Base-by-base conservation (phyloP, 805 yeast species). In the Metschnikowia santaceciliae region DNA sequence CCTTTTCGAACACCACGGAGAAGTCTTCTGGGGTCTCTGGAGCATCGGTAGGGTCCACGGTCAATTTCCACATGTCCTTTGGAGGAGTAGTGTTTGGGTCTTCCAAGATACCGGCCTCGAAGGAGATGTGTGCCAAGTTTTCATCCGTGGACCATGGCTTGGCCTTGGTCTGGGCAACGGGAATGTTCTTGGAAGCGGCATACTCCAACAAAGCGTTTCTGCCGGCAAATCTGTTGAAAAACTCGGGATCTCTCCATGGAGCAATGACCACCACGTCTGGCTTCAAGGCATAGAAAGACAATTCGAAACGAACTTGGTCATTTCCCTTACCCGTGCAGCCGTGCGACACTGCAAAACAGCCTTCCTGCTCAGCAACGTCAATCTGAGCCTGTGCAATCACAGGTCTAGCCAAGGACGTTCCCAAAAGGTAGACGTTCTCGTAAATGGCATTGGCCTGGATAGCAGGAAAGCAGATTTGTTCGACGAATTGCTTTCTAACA, bases 91-190 rank as follows among this genome's bases (percentile, higher is more conserved):
- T 84, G 72, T 94, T 88, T 68, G 99, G 99, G 76, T 94, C 96
- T 77, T 94, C 99, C 66, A 94, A 83, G 61, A 94, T 94, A 75
- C 99, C 99, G 58, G 99, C 99, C 80, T 94, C 99, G 71, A 88
- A 94, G 37, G 98, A 92, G 71, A 94, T 94, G 75, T 94, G 99
- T 43, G 98, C 99, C 83, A 92, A 78, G 82, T 94, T 94, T 78
- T 94, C 99, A 71, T 94, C 99, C 52, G 99, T 94, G 35, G 98
- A 91, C 99, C 99, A 94, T 62, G 99, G 99, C 79, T 94, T 94
- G 59, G 98, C 90, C 74, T 90, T 90, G 61, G 99, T 94, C 79
- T 94, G 99, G 46, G 95, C 79, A 52, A 94, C 99, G 57, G 95
- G 96, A 61, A 94, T 94, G 63, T 80, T 82, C 81, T 94, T 94